Evolutionary conservation across 2,329 filamentous ascomycete genomes (phyloP), one percentile per base, ranked within the genome.

Genomic region (Fusarium napiforme): DNA sequence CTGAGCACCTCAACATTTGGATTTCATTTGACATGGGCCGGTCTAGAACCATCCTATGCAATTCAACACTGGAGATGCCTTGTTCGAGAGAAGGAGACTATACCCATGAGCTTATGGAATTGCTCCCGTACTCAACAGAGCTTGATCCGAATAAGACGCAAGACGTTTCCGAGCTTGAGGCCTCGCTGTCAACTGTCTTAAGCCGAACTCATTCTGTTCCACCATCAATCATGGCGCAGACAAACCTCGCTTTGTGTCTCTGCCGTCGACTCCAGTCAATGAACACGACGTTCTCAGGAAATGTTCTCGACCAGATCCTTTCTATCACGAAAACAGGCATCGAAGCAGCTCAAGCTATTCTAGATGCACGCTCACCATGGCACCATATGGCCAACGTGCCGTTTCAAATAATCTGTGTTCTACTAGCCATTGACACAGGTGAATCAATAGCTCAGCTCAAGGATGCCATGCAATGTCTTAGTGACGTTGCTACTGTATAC

Each of bases 321-420:
- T 79, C 79, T 0, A 80, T 90, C 7, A 82, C 84, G 0, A 81
- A 83, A 7, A 79, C 78, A 28, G 87, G 84, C 0, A 83, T 90
- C 15, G 80, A 82, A 28, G 85, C 86, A 0, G 86, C 88, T 1
- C 82, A 84, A 10, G 78, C 78, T 10, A 85, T 89, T 75, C 80
- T 87, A 1, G 80, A 82, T 5, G 78, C 79, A 15, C 81, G 82
- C 18, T 81, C 82, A 6, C 88, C 88, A 0, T 91, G 88, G 88
- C 89, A 90, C 72, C 88, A 90, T 64, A 84, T 88, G 50, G 87
- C 87, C 34, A 90, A 90, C 55, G 86, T 90, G 0, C 88, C 88
- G 0, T 90, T 90, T 68, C 88, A 90, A 60, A 84, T 88, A 1
- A 83, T 90, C 36, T 90, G 88, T 66, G 82, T 88, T 0, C 79